Evolutionary conservation across 805 yeast species (phyloP), one percentile per base, ranked within the genome.

Genomic region (Maudiozyma bulderi): DNA sequence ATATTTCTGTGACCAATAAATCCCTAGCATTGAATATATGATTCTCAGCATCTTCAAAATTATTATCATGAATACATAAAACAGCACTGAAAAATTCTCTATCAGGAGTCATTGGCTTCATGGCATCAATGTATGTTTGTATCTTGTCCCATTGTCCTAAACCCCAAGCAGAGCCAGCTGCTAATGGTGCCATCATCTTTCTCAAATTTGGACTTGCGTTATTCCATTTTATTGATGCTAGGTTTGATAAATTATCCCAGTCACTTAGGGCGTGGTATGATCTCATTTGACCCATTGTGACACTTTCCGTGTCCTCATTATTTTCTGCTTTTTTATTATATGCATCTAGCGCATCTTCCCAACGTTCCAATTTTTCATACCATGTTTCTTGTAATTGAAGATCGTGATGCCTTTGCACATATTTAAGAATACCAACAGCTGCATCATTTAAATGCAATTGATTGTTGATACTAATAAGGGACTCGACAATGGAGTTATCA

Each of bases 161-260:
- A 14, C 98, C 96, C 98, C 97, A 91, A 1, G 97, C 87, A 0
- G 97, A 96, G 1, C 97, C 96, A 0, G 97, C 97, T 0, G 97
- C 97, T 47, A 91, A 70, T 0, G 97, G 97, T 4, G 97, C 97
- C 53, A 91, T 88, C 10, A 84, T 79, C 50, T 95, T 73, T 56
- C 82, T 78, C 39, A 80, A 78, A 26, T 86, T 95, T 35, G 80
- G 73, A 1, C 84, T 71, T 0, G 95, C 77, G 37, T 73, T 72
- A 29, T 70, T 74, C 98, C 98, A 90, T 60, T 84, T 86, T 43
- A 81, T 83, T 57, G 81, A 83, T 0, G 97, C 96, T 50, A 91
- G 68, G 53, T 83, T 86, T 6, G 95, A 82, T 26, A 91, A 71
- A 56, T 83, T 84, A 54, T 91, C 98, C 97, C 97, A 91, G 67